Evolutionary conservation across 768 basidiomycete genomes (phyloP).

Genomic region (Serendipita indica): DNA sequence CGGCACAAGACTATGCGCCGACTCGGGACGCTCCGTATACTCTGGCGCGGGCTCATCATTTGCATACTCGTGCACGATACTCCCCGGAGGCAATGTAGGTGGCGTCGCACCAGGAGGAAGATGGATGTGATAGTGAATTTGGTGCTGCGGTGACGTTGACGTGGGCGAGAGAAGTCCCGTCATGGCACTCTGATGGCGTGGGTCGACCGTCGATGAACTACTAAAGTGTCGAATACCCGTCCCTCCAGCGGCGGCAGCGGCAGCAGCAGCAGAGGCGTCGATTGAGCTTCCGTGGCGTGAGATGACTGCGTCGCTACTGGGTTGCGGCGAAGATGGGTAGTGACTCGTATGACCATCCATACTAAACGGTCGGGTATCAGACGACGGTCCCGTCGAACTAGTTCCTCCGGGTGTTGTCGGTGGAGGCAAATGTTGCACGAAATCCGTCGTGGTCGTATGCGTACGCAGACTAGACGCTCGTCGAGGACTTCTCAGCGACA

Average conservation of each 20-base stretch:
- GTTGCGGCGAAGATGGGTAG: no score
- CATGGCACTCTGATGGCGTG: background rate
- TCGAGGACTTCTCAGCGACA: background rate
- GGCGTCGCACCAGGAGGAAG: background rate
- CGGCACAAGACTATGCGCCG: background rate
- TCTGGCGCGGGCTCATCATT: background rate
- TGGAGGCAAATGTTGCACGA: background rate
- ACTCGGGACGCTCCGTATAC: background rate
- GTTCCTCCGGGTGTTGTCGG: background rate
- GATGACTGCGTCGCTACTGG: background rate
- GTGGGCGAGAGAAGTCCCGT: background rate
- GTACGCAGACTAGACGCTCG: background rate
- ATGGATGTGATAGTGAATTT: constrained; percentile 9
- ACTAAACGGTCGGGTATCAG: no score
- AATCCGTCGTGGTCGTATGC: background rate
- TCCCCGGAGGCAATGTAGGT: background rate
- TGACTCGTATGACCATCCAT: no score
- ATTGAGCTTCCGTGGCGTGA: background rate
- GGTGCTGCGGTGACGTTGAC: background rate
- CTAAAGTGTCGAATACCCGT: no score
- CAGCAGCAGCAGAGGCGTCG: background rate
- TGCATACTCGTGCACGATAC: constrained; percentile 4
- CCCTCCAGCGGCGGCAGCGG: background rate
- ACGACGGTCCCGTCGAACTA: background rate
- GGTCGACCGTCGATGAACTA: background rate